A percentile compares a stretch with the other conserved stretches of the same genome.
Evolutionary conservation across 768 basidiomycete species (phyloP).

Genomic region (Pleurotus citrinopileatus): DNA sequence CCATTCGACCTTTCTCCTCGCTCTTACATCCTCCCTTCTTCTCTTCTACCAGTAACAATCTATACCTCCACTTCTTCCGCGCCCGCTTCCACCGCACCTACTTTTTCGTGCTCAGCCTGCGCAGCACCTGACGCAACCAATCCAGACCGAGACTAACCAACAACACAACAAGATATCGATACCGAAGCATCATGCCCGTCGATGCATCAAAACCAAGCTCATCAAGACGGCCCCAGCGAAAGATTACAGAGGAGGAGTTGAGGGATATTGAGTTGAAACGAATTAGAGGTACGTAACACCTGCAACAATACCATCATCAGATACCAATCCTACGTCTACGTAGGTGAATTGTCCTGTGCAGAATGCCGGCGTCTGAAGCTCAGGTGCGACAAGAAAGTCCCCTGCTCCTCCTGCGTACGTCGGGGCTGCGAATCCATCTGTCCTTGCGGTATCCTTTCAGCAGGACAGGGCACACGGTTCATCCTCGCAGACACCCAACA

Average conservation of each 20-base stretch:
- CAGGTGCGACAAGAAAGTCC: conserved; percentile 50
- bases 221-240: conserved; percentile 36
- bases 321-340: neutral
- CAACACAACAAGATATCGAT: conserved; percentile 12
- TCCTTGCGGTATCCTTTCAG: conserved; percentile 54
- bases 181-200: conserved; percentile 37
- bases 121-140: neutral
- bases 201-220: conserved; percentile 37
- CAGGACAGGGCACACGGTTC: conserved; percentile 56
- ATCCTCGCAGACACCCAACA: conserved; percentile 66
- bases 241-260: conserved; percentile 47
- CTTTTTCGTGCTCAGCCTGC: neutral
- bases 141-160: neutral
- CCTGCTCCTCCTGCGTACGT: conserved; percentile 48
- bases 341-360: conserved; percentile 52
- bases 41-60: neutral
- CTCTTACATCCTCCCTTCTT: neutral
- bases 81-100: conserved; percentile 1
- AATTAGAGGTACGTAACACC: conserved; percentile 32
- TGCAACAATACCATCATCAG: neutral
- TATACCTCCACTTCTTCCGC: conserved; percentile 1
- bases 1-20: neutral
- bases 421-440: conserved; percentile 65
- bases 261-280: conserved; percentile 52
- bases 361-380: conserved; percentile 48